Conservation (phyloP, 2,329 filamentous ascomycete species). For the Coccinonectria pachysandricola region DNA sequence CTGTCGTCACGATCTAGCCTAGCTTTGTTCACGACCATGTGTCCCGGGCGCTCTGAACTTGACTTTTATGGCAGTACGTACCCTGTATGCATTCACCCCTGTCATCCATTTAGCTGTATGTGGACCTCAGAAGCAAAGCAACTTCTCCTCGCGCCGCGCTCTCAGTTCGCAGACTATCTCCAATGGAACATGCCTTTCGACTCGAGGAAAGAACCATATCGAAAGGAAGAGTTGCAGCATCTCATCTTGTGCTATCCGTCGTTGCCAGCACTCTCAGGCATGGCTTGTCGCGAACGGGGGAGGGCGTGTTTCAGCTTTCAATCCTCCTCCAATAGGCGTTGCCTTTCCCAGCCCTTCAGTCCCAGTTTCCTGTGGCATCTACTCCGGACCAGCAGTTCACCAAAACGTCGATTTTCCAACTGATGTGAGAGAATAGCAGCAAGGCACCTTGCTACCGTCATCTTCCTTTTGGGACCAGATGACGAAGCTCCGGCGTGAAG, state of each 20-base stretch:
- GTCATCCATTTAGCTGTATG: constrained; percentile 13
- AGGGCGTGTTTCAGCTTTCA: constrained; percentile 19
- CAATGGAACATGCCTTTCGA: constrained; percentile 6
- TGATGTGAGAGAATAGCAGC: no score
- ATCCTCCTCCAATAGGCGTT: constrained; percentile 16
- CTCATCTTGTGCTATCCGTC: constrained; percentile 7
- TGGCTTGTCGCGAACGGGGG: constrained; percentile 15
- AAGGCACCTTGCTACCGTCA: no score
- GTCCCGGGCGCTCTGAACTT: no score
- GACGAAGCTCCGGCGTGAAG: constrained; percentile 12
- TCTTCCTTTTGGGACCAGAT: no score
- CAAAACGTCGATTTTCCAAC: no score
- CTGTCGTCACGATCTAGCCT: constrained; percentile 17
- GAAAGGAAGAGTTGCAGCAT: constrained; percentile 9
- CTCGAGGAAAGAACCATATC: constrained; percentile 8
- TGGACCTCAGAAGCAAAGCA: no score
- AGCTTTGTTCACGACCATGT: no score
- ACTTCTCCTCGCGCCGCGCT: constrained; percentile 17
- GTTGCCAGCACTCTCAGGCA: constrained; percentile 15
- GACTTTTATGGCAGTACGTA: no score
- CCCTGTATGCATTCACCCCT: constrained; percentile 21
- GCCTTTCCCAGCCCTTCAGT: constrained; percentile 8
- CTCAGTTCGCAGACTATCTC: constrained; percentile 12
- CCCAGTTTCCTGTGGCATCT: no score
- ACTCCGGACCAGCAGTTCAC: no score